Evolutionary conservation across 192 early-diverging fungal species (phyloP).

Genomic region (Linderina pennispora): DNA sequence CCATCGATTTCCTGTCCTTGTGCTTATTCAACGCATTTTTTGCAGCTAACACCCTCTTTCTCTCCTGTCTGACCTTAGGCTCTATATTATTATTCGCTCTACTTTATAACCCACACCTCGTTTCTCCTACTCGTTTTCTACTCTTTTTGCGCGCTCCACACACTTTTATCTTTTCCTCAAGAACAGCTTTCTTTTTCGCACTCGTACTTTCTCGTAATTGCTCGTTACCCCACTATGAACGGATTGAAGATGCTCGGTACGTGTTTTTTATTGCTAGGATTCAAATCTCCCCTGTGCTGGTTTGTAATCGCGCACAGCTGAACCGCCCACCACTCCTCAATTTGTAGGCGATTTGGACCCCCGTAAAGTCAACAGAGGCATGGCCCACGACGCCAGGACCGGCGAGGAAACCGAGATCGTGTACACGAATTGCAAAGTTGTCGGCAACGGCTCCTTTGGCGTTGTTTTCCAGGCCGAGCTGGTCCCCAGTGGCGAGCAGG

Average conservation of each 20-base stretch:
- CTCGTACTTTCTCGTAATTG: too few species aligned
- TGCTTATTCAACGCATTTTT: too few species aligned
- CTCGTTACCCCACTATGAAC: constrained; percentile 29
- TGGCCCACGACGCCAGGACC: constrained; percentile 82
- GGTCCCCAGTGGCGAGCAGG: constrained; percentile 66
- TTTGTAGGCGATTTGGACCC: constrained; percentile 50
- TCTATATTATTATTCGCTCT: neutral
- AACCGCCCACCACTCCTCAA: neutral
- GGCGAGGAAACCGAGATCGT: constrained; percentile 80
- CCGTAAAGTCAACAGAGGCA: constrained; percentile 63
- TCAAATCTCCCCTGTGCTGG: neutral
- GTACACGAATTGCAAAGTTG: constrained; percentile 88
- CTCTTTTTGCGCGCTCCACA: neutral
- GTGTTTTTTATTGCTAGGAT: constrained; percentile 2
- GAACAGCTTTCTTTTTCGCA: neutral
- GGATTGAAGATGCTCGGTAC: constrained; percentile 46
- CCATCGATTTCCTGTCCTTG: too few species aligned
- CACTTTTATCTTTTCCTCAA: neutral
- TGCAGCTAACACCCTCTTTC: neutral
- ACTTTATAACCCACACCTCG: neutral
- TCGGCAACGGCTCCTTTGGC: constrained; percentile 98
- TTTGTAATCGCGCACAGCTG: too few species aligned
- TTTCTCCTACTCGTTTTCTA: neutral
- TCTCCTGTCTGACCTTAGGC: neutral
- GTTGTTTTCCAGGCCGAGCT: constrained; percentile 96